Conservation (phyloP, 768 basidiomycete species). For the Mycena epipterygia region DNA sequence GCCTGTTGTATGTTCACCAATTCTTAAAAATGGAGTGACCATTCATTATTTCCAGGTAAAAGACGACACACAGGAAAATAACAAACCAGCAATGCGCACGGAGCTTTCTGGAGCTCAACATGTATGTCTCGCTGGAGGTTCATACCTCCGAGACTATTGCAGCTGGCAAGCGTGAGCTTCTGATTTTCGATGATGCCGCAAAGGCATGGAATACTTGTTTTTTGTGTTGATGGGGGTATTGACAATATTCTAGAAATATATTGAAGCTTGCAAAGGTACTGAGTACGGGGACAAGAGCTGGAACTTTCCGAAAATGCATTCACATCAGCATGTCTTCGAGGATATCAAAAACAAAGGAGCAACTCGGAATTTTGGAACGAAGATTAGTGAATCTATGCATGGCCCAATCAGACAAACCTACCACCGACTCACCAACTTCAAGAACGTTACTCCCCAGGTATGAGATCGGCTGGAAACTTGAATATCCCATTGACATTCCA, state of each 20-base stretch:
- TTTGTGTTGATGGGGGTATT: too few species aligned
- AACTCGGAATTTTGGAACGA: constrained; percentile 47
- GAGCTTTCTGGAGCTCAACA: background rate
- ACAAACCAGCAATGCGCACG: background rate
- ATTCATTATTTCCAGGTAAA: background rate
- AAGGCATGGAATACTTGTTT: background rate
- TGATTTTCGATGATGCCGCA: background rate
- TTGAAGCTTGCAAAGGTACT: too few species aligned
- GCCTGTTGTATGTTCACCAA: background rate
- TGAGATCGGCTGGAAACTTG: too few species aligned
- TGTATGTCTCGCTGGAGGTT: background rate
- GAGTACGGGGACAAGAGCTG: constrained; percentile 39
- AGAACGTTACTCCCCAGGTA: too few species aligned
- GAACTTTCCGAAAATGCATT: constrained; percentile 53
- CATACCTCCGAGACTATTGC: background rate
- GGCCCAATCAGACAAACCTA: too few species aligned
- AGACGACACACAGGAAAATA: too few species aligned
- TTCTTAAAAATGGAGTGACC: background rate
- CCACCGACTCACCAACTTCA: too few species aligned
- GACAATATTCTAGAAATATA: too few species aligned
- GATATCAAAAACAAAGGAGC: constrained; percentile 51
- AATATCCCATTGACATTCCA: too few species aligned
- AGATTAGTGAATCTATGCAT: constrained; percentile 47
- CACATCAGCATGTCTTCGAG: constrained; percentile 47
- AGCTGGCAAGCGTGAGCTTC: background rate